Conservation (phyloP, 1,139 yeast genomes). For the Eremothecium sinecaudum region DNA sequence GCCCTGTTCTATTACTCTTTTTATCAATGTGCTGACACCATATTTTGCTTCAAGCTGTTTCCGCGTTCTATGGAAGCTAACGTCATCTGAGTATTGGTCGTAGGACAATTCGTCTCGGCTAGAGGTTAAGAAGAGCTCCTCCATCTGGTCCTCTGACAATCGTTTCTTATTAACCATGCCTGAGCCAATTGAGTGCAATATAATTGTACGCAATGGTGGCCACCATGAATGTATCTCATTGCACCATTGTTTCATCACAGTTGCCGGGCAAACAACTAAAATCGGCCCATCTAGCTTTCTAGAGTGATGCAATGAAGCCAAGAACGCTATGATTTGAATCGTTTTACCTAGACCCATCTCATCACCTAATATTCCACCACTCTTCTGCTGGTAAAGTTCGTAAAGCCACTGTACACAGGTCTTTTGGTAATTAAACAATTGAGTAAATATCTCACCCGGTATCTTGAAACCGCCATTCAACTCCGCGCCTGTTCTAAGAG, state of each 20-base stretch:
- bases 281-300: constrained; percentile 67
- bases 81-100: constrained; percentile 23
- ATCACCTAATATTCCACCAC: constrained; percentile 94
- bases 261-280: constrained; percentile 88
- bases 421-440: constrained; percentile 84
- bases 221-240: constrained; percentile 95
- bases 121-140: constrained; percentile 35
- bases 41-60: constrained; percentile 22
- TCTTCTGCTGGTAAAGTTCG: constrained; percentile 74
- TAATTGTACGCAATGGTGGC: constrained; percentile 86
- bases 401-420: constrained; percentile 79
- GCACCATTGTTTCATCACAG: constrained; percentile 94
- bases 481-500: constrained; percentile 62
- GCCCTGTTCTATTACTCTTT: constrained; percentile 40
- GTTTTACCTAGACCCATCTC: constrained; percentile 98
- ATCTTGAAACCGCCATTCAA: constrained; percentile 59
- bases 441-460: constrained; percentile 86
- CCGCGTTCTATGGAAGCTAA: constrained; percentile 22
- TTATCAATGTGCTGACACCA: constrained; percentile 27
- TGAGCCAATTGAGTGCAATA: constrained; percentile 84
- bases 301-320: constrained; percentile 85
- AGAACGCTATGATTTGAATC: constrained; percentile 77
- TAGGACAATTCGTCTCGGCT: constrained; percentile 39
- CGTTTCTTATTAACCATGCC: constrained; percentile 53
- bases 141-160: constrained; percentile 37